Evolutionary conservation across 352 stramenopile genomes (phyloP).

Genomic region (Phytopythium ostracodes): DNA sequence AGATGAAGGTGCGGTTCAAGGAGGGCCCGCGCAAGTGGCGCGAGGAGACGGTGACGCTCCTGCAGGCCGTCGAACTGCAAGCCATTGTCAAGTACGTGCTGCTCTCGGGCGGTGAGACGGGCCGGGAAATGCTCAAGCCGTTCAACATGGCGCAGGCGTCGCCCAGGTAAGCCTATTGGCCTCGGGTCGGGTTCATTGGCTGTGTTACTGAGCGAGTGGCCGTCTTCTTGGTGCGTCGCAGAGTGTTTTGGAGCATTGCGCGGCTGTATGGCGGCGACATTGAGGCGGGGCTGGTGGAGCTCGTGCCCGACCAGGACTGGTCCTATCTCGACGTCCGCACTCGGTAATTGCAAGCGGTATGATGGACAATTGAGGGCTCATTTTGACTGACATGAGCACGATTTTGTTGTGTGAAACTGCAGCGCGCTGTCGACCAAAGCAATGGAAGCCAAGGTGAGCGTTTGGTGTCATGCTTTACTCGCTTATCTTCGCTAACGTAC

Average conservation of each 20-base stretch:
- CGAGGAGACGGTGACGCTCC: conserved; percentile 64
- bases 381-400: conserved; percentile 1
- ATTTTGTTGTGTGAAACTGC: conserved; percentile 6
- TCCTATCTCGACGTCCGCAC: conserved; percentile 75
- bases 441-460: conserved; percentile 60
- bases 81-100: conserved; percentile 83
- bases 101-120: conserved; percentile 71
- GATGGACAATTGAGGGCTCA: conserved; percentile 1
- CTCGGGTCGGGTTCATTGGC: neutral
- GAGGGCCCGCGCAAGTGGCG: conserved; percentile 78
- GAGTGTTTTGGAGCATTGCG: conserved; percentile 85
- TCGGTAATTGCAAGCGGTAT: conserved; percentile 22
- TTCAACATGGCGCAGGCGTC: conserved; percentile 89
- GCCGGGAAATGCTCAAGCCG: conserved; percentile 85
- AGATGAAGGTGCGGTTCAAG: conserved; percentile 75
- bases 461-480: neutral
- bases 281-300: conserved; percentile 45
- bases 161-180: conserved; percentile 29
- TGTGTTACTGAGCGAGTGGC: neutral
- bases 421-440: conserved; percentile 75
- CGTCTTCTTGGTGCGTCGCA: conserved; percentile 8
- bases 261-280: conserved; percentile 75
- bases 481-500: neutral
- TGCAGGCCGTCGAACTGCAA: conserved; percentile 63
- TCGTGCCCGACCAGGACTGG: conserved; percentile 83